phyloP scores from a whole-genome alignment of 257 asterid species.

The Thymus mandschuricus region DNA sequence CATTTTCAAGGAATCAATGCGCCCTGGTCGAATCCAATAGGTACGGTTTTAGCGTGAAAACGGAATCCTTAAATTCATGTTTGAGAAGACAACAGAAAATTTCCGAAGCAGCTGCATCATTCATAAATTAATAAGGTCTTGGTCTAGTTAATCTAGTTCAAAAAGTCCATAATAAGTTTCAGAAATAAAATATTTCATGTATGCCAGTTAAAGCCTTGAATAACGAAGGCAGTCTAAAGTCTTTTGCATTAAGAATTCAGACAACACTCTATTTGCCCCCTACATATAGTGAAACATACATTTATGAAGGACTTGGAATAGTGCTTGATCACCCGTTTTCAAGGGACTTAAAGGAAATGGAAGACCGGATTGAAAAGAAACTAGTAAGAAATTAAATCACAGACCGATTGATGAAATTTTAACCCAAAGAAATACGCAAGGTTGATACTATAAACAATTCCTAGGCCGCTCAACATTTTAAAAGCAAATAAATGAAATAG shows the following conservation, averaged over 20 bases:
- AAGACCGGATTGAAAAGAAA: slow-evolving; percentile 1
- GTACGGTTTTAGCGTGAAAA: background rate
- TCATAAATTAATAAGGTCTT: background rate
- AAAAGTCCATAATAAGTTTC: background rate
- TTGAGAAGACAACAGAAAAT: background rate
- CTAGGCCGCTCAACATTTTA: background rate
- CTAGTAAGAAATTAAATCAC: background rate
- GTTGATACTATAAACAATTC: background rate
- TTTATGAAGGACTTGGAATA: background rate
- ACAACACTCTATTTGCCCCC: background rate
- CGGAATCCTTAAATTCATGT: background rate
- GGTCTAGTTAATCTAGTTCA: background rate
- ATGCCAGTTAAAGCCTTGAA: background rate
- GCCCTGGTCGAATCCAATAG: background rate
- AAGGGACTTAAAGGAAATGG: background rate
- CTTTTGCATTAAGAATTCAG: background rate
- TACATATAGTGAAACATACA: background rate
- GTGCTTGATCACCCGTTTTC: background rate
- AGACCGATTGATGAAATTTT: slow-evolving; percentile 1
- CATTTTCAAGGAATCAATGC: background rate
- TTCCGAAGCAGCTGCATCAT: slow-evolving; percentile 10
- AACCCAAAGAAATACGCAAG: background rate
- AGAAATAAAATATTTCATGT: background rate
- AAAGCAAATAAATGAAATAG: background rate
- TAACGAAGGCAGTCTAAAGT: background rate